Evolutionary conservation across 2,329 filamentous ascomycete genomes (phyloP), one percentile per base, ranked within the genome.

Genomic region (Aphanoascus verrucosus): DNA sequence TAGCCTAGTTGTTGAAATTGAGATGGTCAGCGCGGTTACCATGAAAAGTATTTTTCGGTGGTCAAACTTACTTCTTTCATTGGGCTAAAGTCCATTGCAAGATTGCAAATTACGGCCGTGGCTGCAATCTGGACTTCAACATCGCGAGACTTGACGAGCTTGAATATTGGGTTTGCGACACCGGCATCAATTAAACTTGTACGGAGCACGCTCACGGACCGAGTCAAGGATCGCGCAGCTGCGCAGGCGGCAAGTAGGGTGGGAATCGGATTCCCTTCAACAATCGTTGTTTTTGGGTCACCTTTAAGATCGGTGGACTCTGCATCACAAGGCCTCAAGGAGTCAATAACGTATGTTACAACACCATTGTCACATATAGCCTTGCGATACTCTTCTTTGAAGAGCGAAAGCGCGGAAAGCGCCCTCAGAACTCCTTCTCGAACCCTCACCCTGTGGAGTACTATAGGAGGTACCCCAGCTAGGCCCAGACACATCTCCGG

Each of bases 161-260:
- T 75, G 60, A 90, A 85, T 6, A 95, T 73, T 2, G 90, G 90
- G 59, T 82, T 78, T 1, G 86, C 84, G 49, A 95, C 84, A 5
- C 83, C 85, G 56, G 88, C 82, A 68, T 98, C 93, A 55, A 95
- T 87, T 45, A 98, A 73, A 49, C 85, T 86, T 2, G 93, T 97
- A 48, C 93, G 77, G 15, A 97, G 72, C 42, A 91, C 83, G 65
- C 81, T 86, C 19, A 95, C 84, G 1, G 89, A 95, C 41, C 93
- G 81, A 1, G 88, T 88, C 46, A 97, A 74, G 65, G 89, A 86
- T 57, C 87, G 80, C 28, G 89, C 80, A 23, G 86, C 83, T 63
- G 87, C 84, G 64, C 90, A 96, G 1, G 88, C 91, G 17, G 90
- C 89, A 52, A 94, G 77, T 19, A 97, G 76, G 19, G 95, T 90